These are phyloP conservation scores for Emericellopsis cladophorae DNA, from an alignment of 2,329 filamentous ascomycete species.

Conservation along the genomic window DNA sequence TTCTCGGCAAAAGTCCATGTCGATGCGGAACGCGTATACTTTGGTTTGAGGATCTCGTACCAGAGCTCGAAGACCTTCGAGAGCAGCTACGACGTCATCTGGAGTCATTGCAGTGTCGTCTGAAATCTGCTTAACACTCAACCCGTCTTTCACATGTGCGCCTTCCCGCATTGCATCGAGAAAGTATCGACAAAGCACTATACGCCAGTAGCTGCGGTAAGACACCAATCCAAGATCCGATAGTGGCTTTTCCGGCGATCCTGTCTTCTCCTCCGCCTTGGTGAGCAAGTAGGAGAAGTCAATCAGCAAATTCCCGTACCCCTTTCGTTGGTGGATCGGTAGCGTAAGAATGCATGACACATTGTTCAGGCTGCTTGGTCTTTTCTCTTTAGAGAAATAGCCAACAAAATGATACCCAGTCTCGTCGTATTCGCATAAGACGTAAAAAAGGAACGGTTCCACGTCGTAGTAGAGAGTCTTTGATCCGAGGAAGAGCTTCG, in stretches of 20 bases:
- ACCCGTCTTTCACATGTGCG: constrained; percentile 26
- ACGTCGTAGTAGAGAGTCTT: constrained; percentile 98
- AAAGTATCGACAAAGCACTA: constrained; percentile 77
- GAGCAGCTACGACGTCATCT: constrained; percentile 87
- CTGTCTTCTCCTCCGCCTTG: constrained; percentile 82
- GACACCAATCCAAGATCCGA: constrained; percentile 97
- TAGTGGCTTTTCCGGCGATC: constrained; percentile 91
- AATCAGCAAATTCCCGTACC: constrained; percentile 91
- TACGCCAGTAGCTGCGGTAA: constrained; percentile 93
- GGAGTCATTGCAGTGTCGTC: constrained; percentile 89
- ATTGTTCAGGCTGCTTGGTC: constrained; percentile 88
- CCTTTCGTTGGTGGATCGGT: constrained; percentile 92
- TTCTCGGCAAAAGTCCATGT: constrained; percentile 72
- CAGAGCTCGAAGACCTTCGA: constrained; percentile 81
- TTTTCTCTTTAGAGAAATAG: constrained; percentile 99
- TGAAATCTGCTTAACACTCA: constrained; percentile 59
- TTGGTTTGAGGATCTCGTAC: constrained; percentile 83
- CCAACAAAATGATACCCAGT: constrained; percentile 92
- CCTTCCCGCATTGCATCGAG: constrained; percentile 30
- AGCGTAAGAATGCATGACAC: constrained; percentile 94
- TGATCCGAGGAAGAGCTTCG: constrained; percentile 94
- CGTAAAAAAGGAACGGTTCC: constrained; percentile 93
- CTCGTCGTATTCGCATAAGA: constrained; percentile 88
- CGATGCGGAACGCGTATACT: constrained; percentile 78
- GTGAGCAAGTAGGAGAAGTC: constrained; percentile 98